phyloP scores from a whole-genome alignment of 768 basidiomycete species.

The Tephrocybe sp. region DNA sequence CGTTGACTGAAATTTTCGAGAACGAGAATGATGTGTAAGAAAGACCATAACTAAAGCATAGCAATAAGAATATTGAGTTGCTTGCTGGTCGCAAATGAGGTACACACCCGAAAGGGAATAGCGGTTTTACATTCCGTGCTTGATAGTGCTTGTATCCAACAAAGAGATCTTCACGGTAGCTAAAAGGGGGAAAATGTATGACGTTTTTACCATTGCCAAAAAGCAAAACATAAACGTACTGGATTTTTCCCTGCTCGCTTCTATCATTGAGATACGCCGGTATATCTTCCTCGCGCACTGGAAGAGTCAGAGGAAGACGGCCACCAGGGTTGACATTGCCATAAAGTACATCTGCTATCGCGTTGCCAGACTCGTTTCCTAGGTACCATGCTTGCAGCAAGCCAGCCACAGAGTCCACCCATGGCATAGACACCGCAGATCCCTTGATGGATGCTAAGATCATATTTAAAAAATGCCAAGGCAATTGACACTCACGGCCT shows the following conservation, averaged over 20 bases:
- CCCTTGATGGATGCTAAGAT: constrained; percentile 38
- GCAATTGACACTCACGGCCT: constrained; percentile 44
- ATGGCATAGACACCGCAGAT: constrained; percentile 74
- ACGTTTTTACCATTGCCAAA: neutral
- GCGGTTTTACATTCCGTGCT: constrained; percentile 45
- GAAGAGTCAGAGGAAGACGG: constrained; percentile 59
- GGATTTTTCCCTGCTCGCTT: constrained; percentile 56
- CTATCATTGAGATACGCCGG: constrained; percentile 57
- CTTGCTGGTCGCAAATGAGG: neutral
- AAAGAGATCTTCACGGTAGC: constrained; percentile 59
- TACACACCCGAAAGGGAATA: constrained; percentile 65
- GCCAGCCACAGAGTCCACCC: constrained; percentile 52
- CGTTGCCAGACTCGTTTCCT: constrained; percentile 65
- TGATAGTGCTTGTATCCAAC: constrained; percentile 73
- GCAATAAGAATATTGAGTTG: neutral
- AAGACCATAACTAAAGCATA: constrained; percentile 53
- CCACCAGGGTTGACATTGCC: constrained; percentile 62
- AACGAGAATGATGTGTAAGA: constrained; percentile 73
- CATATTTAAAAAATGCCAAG: neutral
- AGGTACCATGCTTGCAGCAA: constrained; percentile 65
- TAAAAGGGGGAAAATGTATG: constrained; percentile 11
- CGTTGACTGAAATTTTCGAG: constrained; percentile 41
- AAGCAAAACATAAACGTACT: constrained; percentile 23
- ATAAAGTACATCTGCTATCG: constrained; percentile 62
- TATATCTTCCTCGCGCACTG: constrained; percentile 56